A percentile compares a stretch with the other conserved stretches of the same genome.
These are phyloP conservation scores for Podaxis rugospora DNA, from an alignment of 768 basidiomycete species.

Conservation along the genomic window DNA sequence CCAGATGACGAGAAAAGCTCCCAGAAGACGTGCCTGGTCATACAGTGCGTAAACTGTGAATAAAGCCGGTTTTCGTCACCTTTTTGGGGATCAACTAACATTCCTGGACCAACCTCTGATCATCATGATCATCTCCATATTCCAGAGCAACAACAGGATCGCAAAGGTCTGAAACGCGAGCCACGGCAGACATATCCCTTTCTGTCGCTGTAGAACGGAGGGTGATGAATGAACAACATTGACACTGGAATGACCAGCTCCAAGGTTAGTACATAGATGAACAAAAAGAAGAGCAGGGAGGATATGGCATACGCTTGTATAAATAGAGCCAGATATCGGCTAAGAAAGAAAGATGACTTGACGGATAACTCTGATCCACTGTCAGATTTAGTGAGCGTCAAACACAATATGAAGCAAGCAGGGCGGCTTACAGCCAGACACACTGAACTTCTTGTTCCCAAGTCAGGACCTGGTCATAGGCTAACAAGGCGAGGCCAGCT, in stretches of 20 bases:
- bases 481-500: neutral
- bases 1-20: neutral
- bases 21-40: neutral
- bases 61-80: neutral
- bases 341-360: neutral
- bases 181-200: neutral
- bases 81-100: neutral
- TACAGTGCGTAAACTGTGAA: neutral
- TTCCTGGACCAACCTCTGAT: neutral
- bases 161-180: neutral
- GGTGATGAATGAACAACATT: neutral
- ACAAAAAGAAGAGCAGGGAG: neutral
- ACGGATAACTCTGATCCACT: neutral
- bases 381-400: neutral
- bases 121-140: slow-evolving; percentile 2
- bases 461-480: neutral
- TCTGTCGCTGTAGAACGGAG: neutral
- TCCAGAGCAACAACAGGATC: neutral
- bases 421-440: neutral
- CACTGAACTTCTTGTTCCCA: neutral
- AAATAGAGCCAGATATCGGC: neutral
- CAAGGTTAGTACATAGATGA: no score
- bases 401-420: neutral
- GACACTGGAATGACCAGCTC: neutral
- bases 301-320: neutral